These are phyloP conservation scores for Colletotrichum euphorbiae DNA, from an alignment of 2,329 filamentous ascomycete genomes.

Conservation along the genomic window DNA sequence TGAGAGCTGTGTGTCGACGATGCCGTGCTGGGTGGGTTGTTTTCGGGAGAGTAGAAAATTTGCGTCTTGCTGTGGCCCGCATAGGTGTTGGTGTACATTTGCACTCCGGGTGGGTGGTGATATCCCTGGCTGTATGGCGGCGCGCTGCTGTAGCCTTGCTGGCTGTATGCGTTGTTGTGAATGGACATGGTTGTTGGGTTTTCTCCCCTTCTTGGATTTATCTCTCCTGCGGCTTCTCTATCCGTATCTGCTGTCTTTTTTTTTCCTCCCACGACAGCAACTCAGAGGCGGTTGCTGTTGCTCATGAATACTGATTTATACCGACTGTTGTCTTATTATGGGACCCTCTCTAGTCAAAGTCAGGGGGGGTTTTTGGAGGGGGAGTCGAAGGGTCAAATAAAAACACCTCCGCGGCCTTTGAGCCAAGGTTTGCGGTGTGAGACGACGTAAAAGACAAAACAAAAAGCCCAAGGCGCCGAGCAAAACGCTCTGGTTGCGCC, in stretches of 20 bases:
- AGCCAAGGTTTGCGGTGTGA: neutral
- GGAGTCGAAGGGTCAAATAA: conserved; percentile 1
- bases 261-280: neutral
- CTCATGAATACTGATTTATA: neutral
- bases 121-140: conserved; percentile 38
- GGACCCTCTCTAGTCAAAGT: neutral
- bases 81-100: conserved; percentile 24
- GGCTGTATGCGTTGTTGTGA: conserved; percentile 33
- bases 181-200: conserved; percentile 24
- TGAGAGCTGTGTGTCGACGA: conserved; percentile 15
- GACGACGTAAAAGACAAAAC: neutral
- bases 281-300: neutral
- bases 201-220: neutral
- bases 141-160: conserved; percentile 27
- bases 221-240: neutral
- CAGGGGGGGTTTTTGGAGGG: neutral
- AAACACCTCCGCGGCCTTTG: conserved; percentile 14
- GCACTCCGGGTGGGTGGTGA: conserved; percentile 30
- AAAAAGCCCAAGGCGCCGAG: conserved; percentile 33
- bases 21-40: conserved; percentile 6
- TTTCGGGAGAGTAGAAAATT: conserved; percentile 24
- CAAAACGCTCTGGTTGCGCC: conserved; percentile 24
- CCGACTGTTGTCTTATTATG: neutral
- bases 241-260: neutral
- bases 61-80: conserved; percentile 5